Evolutionary conservation across 495 filamentous ascomycete genomes (phyloP).

Genomic region (Aspergillus indologenus): DNA sequence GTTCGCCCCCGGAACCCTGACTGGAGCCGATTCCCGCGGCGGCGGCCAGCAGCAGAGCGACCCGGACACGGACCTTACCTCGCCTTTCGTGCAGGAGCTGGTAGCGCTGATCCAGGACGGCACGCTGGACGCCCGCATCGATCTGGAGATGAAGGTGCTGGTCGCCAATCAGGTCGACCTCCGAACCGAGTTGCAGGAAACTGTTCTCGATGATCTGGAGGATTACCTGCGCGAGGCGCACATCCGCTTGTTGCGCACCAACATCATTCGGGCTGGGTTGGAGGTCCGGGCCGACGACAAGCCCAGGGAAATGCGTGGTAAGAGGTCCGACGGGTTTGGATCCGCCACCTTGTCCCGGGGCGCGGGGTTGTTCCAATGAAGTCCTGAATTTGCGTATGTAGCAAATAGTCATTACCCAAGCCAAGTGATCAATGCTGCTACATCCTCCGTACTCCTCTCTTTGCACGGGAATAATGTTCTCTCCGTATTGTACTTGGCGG

Average conservation of each 20-base stretch:
- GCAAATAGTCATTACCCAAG: no score
- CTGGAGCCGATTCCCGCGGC: conserved; percentile 4
- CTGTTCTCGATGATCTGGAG: conserved; percentile 62
- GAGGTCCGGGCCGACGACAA: conserved; percentile 53
- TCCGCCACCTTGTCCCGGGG: conserved; percentile 12
- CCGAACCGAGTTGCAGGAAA: conserved; percentile 62
- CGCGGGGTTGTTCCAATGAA: conserved; percentile 17
- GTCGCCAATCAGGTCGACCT: conserved; percentile 63
- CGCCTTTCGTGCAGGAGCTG: conserved; percentile 72
- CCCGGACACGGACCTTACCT: conserved; percentile 43
- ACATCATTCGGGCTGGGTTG: conserved; percentile 68
- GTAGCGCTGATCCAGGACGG: conserved; percentile 69
- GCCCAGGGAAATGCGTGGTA: conserved; percentile 9
- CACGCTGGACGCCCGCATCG: conserved; percentile 74
- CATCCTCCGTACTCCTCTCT: no score
- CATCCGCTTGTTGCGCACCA: conserved; percentile 70
- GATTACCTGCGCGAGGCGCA: conserved; percentile 71
- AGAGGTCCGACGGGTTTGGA: conserved; percentile 7
- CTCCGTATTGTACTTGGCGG: no score
- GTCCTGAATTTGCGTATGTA: not conserved
- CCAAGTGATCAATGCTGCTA: no score
- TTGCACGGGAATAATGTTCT: no score
- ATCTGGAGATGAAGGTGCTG: conserved; percentile 76
- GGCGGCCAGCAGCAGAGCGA: conserved; percentile 37
- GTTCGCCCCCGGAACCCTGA: conserved; percentile 46